phyloP scores from a whole-genome alignment of 2,329 filamentous ascomycete genomes.

The Botrytis galanthina region DNA sequence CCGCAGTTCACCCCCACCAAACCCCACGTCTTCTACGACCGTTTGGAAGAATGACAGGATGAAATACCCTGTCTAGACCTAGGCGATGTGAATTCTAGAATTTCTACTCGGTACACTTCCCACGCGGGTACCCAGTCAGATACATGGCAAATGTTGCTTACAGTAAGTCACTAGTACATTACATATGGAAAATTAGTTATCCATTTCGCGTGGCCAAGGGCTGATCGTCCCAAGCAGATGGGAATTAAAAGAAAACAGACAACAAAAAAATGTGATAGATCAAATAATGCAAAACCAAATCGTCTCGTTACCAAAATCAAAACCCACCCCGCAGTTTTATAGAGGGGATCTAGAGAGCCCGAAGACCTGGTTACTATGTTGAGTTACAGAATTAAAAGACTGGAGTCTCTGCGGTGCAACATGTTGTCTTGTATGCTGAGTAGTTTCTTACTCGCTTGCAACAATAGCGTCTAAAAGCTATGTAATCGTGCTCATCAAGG shows the following conservation, averaged over 20 bases:
- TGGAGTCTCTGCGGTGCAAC: not conserved
- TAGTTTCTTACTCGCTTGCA: not conserved
- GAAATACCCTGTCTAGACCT: slow-evolving; percentile 1
- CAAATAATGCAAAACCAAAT: not conserved
- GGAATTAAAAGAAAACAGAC: not conserved
- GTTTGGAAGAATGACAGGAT: not conserved
- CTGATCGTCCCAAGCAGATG: not conserved
- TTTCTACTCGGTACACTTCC: not conserved
- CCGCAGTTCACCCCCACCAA: slow-evolving; percentile 8
- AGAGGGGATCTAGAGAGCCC: not conserved
- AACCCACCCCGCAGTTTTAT: not conserved
- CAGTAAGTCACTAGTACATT: not conserved
- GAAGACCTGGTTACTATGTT: slow-evolving; percentile 3
- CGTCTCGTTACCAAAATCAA: not conserved
- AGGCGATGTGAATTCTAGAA: not conserved
- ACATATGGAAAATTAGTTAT: not conserved
- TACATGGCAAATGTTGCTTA: not conserved
- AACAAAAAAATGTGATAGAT: not conserved
- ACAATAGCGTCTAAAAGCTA: not conserved
- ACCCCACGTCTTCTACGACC: slow-evolving; percentile 5
- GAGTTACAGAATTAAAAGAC: not conserved
- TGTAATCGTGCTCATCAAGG: not conserved
- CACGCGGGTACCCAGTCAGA: not conserved
- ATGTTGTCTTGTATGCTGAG: not conserved
- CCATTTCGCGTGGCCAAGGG: not conserved